phyloP scores from a whole-genome alignment of 768 basidiomycete genomes.

The Psilocybe azurescens region DNA sequence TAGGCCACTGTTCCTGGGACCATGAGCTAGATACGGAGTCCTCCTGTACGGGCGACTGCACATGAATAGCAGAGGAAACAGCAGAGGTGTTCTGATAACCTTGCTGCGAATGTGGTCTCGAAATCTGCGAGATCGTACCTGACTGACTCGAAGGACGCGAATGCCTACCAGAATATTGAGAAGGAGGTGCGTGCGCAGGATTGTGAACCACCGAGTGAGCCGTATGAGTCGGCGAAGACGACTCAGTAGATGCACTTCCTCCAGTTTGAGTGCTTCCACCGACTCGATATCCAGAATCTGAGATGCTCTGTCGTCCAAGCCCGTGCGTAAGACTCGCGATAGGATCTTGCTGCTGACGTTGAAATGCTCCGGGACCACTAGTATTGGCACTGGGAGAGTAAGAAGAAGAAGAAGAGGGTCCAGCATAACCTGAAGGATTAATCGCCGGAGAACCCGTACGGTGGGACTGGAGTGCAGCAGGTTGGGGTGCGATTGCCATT shows the following conservation, averaged over 20 bases:
- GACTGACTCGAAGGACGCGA: conserved; percentile 5
- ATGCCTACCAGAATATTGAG: conserved; percentile 7
- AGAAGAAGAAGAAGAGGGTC: neutral
- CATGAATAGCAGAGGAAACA: neutral
- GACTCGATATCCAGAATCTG: conserved; percentile 17
- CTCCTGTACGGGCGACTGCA: neutral
- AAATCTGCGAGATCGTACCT: neutral
- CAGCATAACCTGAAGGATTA: neutral
- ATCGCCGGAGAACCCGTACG: neutral
- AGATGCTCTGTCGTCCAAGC: conserved; percentile 43
- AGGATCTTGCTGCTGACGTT: conserved; percentile 27
- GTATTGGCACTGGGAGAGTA: conserved; percentile 2
- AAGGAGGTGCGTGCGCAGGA: neutral
- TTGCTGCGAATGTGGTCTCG: conserved; percentile 22
- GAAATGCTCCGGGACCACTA: neutral
- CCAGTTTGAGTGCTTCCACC: conserved; percentile 1
- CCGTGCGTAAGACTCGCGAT: conserved; percentile 40
- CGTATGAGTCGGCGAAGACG: conserved; percentile 42
- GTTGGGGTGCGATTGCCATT: neutral
- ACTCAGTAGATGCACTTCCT: neutral
- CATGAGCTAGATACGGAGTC: conserved; percentile 17
- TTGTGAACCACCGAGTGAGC: conserved; percentile 30
- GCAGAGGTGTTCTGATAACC: neutral
- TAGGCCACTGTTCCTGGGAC: conserved; percentile 46
- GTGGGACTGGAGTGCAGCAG: neutral